phyloP scores from a whole-genome alignment of 2,329 filamentous ascomycete species.

The Blastomyces gilchristii region DNA sequence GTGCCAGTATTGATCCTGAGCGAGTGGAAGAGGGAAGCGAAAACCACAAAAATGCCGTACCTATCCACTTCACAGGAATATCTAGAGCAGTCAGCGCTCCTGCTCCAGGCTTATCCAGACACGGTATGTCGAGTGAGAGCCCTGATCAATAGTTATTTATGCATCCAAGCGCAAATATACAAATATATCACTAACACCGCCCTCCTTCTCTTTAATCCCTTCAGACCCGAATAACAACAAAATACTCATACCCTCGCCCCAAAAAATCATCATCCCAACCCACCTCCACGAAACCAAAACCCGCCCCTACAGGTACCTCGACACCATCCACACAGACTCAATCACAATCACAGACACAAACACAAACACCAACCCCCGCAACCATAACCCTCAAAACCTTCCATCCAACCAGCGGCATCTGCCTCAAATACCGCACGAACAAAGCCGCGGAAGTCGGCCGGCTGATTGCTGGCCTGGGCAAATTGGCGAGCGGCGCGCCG shows the following conservation, averaged over 20 bases:
- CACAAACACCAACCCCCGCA: slow-evolving; percentile 46
- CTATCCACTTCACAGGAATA: slow-evolving; percentile 78
- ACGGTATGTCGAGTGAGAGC: slow-evolving; percentile 50
- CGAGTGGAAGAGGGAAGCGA: not conserved
- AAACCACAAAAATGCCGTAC: slow-evolving; percentile 54
- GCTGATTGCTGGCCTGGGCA: slow-evolving; percentile 65
- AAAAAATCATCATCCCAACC: slow-evolving; percentile 19
- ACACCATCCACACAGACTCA: not conserved
- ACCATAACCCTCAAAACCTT: slow-evolving; percentile 79
- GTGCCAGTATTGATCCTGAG: too few relatives aligned
- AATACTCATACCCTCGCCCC: slow-evolving; percentile 59
- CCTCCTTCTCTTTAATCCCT: not conserved
- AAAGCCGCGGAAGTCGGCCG: slow-evolving; percentile 85
- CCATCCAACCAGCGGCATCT: slow-evolving; percentile 69
- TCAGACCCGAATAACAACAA: slow-evolving; percentile 83
- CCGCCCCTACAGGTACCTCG: slow-evolving; percentile 16
- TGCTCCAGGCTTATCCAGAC: slow-evolving; percentile 75
- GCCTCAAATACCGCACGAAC: slow-evolving; percentile 82
- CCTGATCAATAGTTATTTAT: not conserved
- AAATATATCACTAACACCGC: not conserved
- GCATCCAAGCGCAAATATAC: not conserved
- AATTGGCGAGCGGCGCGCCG: slow-evolving; percentile 57
- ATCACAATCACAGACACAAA: slow-evolving; percentile 9
- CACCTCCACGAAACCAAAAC: slow-evolving; percentile 19
- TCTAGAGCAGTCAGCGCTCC: slow-evolving; percentile 75